Evolutionary conservation across 179 eudicot species (phyloP).

Genomic region (Drosera spatulata): DNA sequence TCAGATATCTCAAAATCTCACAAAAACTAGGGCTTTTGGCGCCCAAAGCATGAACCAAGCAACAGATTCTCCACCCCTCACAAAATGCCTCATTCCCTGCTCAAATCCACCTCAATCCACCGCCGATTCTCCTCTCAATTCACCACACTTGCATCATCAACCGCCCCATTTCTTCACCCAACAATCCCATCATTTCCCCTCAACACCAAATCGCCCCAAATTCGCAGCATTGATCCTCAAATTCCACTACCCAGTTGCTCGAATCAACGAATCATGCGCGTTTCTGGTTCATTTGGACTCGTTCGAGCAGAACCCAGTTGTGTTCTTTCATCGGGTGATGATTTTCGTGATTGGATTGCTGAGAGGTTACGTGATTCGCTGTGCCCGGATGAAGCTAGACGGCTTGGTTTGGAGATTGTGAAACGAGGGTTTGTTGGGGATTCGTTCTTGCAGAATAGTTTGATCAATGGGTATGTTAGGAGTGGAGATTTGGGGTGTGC

Average conservation of each 20-base stretch:
- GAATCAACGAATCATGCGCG: neutral
- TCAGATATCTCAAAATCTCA: no score
- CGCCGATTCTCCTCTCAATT: constrained; percentile 5
- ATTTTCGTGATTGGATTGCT: constrained; percentile 26
- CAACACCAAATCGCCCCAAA: constrained; percentile 1
- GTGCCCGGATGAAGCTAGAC: constrained; percentile 25
- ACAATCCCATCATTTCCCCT: constrained; percentile 2
- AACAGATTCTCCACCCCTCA: neutral
- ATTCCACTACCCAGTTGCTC: neutral
- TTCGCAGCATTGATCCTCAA: neutral
- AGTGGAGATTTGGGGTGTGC: constrained; percentile 41
- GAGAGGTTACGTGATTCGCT: constrained; percentile 22
- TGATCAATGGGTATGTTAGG: constrained; percentile 37
- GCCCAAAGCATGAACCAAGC: neutral
- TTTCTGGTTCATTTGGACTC: neutral
- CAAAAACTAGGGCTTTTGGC: neutral
- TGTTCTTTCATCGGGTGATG: neutral
- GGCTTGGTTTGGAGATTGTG: constrained; percentile 41
- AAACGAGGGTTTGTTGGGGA: constrained; percentile 54
- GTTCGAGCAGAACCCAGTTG: neutral
- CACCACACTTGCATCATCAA: constrained; percentile 1
- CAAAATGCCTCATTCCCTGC: constrained; percentile 10
- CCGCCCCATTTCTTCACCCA: constrained; percentile 2
- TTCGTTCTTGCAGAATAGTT: constrained; percentile 52
- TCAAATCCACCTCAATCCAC: constrained; percentile 8